Conservation (phyloP, 805 yeast genomes). For the Candida boleticola region DNA sequence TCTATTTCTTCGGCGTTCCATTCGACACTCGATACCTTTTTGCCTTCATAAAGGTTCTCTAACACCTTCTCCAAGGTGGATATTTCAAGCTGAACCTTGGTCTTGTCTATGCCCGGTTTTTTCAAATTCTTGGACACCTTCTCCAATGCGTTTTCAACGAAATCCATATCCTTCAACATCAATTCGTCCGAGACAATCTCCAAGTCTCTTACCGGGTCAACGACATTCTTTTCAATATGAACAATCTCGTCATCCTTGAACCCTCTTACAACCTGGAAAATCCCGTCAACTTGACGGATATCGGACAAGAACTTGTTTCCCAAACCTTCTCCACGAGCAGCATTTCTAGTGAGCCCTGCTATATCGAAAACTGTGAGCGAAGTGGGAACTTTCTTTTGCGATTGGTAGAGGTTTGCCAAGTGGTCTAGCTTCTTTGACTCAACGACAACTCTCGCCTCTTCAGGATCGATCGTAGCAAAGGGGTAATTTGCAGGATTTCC, state of each 20-base stretch:
- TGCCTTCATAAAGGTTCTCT: constrained; percentile 44
- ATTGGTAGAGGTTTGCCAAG: constrained; percentile 46
- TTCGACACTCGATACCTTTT: constrained; percentile 66
- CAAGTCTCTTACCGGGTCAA: constrained; percentile 64
- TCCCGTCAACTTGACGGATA: constrained; percentile 69
- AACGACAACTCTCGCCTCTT: constrained; percentile 56
- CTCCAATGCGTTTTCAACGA: constrained; percentile 52
- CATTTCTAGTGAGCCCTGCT: constrained; percentile 68
- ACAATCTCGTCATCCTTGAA: constrained; percentile 64
- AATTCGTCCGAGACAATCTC: constrained; percentile 65
- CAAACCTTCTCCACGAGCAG: constrained; percentile 63
- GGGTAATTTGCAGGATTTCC: constrained; percentile 62
- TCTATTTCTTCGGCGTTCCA: constrained; percentile 57
- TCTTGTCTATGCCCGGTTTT: constrained; percentile 27
- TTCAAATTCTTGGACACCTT: constrained; percentile 24
- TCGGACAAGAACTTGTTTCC: constrained; percentile 73
- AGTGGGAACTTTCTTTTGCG: constrained; percentile 53
- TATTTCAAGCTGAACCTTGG: constrained; percentile 24
- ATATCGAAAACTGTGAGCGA: constrained; percentile 61
- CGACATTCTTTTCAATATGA: constrained; percentile 57
- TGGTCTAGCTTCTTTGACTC: constrained; percentile 50
- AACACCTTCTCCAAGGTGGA: constrained; percentile 29
- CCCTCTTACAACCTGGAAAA: constrained; percentile 66
- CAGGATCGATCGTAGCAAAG: constrained; percentile 75
- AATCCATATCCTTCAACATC: constrained; percentile 56